Evolutionary conservation across 2,329 filamentous ascomycete species (phyloP), one percentile per base, ranked within the genome.

Genomic region (Thelonectria discophora): DNA sequence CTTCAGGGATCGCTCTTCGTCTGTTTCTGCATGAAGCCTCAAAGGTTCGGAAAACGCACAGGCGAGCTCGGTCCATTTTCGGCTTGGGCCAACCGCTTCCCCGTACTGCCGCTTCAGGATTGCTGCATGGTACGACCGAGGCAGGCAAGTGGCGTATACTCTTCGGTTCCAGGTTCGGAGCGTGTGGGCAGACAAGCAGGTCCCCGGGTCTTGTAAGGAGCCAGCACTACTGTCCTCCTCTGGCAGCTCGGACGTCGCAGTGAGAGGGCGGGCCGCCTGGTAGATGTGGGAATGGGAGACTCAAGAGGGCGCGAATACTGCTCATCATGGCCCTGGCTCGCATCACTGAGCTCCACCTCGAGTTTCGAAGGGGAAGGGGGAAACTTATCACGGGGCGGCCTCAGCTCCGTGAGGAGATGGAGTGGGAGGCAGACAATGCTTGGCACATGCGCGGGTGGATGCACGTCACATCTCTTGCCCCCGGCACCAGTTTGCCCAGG

Each of bases 121-220:
- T 59, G 51, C 58, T 67, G 69, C 69, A 71, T 70, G 67, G 61
- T 64, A 69, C 61, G 69, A 69, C 63, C 54, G 46, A 64, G 60
- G 53, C 53, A 64, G 52, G 60, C 47, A 49, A 18, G 58, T 56
- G 62, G 58, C 55, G 62, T 58, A 58, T 58, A 57, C 9, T 50
- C 64, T 68, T 48, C 59, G 59, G 63, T 61, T 47, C 24, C 24
- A 24, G 24, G 24, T 24, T 24, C 24, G 24, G 24, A 24, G 24
- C 24, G 24, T 24, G 54, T 51, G 54, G 46, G 58, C 52, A 32
- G 50, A 47, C 32, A 34, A 34, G 48, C 49, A 51, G 39, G 43
- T 47, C 17, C n/a, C 46, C 37, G 50, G 60, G 24, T 52, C 47
- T 55, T 53, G 58, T 46, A 56, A 55, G 55, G 49, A 56, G 43